A percentile compares a stretch with the other conserved stretches of the same genome.
Evolutionary conservation across 2,329 filamentous ascomycete species (phyloP).

Genomic region (Ceratocystiopsis brevicomis): DNA sequence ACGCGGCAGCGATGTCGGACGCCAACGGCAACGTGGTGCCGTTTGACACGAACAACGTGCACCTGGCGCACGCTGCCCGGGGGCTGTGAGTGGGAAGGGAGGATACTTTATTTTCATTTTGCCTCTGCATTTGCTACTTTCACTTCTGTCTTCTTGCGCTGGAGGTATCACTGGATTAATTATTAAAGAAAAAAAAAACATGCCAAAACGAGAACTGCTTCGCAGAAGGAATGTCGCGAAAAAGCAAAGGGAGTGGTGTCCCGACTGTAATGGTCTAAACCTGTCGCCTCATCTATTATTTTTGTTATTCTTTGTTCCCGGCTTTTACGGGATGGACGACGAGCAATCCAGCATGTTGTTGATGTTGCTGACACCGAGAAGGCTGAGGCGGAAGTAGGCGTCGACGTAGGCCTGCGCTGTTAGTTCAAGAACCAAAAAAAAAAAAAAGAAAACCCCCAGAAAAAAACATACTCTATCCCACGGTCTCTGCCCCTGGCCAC

Average conservation of each 20-base stretch:
- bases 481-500: conserved; percentile 13
- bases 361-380: conserved; percentile 37
- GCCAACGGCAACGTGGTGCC: conserved; percentile 24
- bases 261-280: no score
- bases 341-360: conserved; percentile 33
- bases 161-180: no score
- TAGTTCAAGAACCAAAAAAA: neutral
- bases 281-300: no score
- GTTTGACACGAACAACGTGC: conserved; percentile 25
- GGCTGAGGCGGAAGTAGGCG: conserved; percentile 33
- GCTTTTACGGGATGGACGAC: neutral
- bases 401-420: conserved; percentile 26
- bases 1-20: conserved; percentile 27
- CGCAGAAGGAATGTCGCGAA: no score
- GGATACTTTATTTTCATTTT: no score
- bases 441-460: neutral
- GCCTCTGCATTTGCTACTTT: no score
- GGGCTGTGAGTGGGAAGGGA: no score
- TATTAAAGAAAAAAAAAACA: no score
- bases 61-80: conserved; percentile 19
- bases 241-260: no score
- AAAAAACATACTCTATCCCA: conserved; percentile 21
- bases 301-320: no score
- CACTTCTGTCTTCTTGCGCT: no score
- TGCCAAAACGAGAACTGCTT: no score